Evolutionary conservation across 306 rosid genomes (phyloP).

Genomic region (Pyrus betulifolia): DNA sequence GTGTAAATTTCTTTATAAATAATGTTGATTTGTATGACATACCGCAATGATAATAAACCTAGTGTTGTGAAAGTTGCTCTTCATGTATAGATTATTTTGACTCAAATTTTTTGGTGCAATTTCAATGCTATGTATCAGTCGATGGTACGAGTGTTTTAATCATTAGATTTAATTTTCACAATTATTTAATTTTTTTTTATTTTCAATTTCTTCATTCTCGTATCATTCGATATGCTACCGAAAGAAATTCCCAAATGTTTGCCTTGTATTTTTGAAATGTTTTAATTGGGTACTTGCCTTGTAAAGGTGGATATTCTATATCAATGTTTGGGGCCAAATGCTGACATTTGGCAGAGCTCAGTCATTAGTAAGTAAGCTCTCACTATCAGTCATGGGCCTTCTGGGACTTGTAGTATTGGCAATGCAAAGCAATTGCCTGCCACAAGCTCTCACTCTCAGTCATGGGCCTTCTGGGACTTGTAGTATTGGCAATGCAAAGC

Average conservation of each 20-base stretch:
- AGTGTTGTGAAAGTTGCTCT: no score
- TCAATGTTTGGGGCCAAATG: conserved; percentile 9
- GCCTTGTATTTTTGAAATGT: background rate
- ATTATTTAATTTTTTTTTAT: no score
- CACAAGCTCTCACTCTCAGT: background rate
- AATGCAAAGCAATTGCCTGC: background rate
- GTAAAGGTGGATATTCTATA: background rate
- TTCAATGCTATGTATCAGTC: no score
- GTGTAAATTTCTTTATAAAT: no score
- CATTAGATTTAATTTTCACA: no score
- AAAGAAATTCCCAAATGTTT: background rate
- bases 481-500: background rate
- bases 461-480: conserved; percentile 1
- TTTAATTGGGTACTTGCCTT: background rate
- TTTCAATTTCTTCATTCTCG: no score
- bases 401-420: background rate
- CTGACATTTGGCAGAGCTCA: background rate
- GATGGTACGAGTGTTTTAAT: no score
- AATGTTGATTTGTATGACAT: no score
- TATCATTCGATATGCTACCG: no score
- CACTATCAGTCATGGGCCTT: conserved; percentile 8
- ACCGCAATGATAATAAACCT: no score
- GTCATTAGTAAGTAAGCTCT: background rate
- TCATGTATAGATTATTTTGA: no score
- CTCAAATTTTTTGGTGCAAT: no score